Conservation (phyloP, 2,329 filamentous ascomycete genomes). For the Alternaria sp. region DNA sequence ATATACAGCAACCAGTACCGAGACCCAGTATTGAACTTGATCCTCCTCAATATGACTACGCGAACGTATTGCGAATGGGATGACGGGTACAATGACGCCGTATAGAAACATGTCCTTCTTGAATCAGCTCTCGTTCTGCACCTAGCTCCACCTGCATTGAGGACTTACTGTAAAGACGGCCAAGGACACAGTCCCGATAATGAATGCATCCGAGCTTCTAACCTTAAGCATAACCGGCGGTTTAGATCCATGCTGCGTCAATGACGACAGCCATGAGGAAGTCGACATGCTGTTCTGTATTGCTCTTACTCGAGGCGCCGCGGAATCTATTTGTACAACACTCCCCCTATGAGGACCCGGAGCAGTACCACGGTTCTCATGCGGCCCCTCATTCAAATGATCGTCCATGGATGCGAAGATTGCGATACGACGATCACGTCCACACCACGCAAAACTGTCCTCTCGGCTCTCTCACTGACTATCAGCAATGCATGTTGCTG, state of each 20-base stretch:
- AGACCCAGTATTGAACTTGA: conserved; percentile 71
- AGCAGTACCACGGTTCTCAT: neutral
- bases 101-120: conserved; percentile 68
- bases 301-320: neutral
- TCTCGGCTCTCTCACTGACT: neutral
- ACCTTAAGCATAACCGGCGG: conserved; percentile 41
- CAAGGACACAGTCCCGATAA: conserved; percentile 43
- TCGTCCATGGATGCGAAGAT: neutral
- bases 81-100: conserved; percentile 71
- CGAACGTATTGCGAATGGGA: conserved; percentile 69
- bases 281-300: conserved; percentile 15
- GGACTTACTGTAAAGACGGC: conserved; percentile 47
- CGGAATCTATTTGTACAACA: neutral
- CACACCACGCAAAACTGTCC: neutral
- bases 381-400: neutral
- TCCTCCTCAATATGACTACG: conserved; percentile 58
- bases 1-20: conserved; percentile 75
- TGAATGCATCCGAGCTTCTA: conserved; percentile 45
- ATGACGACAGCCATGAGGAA: conserved; percentile 34
- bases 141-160: neutral
- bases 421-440: neutral
- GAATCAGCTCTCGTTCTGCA: neutral
- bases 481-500: neutral
- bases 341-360: neutral
- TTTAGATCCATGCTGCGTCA: conserved; percentile 39